Evolutionary conservation across 2,329 filamentous ascomycete genomes (phyloP).

Genomic region (Pestalotiopsis sp.): DNA sequence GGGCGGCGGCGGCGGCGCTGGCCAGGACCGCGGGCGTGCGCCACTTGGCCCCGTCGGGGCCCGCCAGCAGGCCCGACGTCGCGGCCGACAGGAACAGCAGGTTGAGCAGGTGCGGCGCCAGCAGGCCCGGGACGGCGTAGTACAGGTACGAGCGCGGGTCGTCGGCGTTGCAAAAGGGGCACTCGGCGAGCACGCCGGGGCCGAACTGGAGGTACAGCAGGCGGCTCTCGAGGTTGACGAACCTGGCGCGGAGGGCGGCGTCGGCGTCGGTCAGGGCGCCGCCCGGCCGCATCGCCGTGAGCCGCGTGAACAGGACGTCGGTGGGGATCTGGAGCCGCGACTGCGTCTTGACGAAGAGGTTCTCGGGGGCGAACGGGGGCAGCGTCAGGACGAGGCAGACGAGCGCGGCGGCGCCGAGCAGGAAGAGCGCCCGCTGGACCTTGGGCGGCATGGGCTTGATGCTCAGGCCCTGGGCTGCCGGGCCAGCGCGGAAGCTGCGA

Average conservation of each 20-base stretch:
- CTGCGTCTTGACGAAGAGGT: constrained; percentile 75
- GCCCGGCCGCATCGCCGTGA: constrained; percentile 55
- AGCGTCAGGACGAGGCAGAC: constrained; percentile 61
- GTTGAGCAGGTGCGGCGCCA: constrained; percentile 80
- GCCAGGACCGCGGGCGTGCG: constrained; percentile 67
- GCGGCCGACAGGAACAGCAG: constrained; percentile 69
- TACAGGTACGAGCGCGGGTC: constrained; percentile 71
- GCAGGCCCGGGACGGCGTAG: constrained; percentile 74
- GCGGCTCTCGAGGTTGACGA: constrained; percentile 70
- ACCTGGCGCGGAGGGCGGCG: constrained; percentile 63
- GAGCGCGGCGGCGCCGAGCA: constrained; percentile 54
- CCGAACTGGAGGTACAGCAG: constrained; percentile 85
- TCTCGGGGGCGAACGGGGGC: constrained; percentile 70
- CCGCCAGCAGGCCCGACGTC: constrained; percentile 69
- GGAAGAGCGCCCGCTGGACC: constrained; percentile 56
- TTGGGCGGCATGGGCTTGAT: constrained; percentile 55
- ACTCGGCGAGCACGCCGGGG: constrained; percentile 69
- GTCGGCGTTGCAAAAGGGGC: constrained; percentile 79
- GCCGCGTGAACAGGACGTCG: constrained; percentile 79
- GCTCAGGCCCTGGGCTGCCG: constrained; percentile 42
- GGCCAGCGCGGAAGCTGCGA: constrained; percentile 50
- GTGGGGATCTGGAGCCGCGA: constrained; percentile 84
- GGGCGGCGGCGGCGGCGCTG: constrained; percentile 54
- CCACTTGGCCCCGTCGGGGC: constrained; percentile 66
- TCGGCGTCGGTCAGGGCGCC: constrained; percentile 57